phyloP scores from a whole-genome alignment of 2,329 filamentous ascomycete species.

The Fusarium sp. region DNA sequence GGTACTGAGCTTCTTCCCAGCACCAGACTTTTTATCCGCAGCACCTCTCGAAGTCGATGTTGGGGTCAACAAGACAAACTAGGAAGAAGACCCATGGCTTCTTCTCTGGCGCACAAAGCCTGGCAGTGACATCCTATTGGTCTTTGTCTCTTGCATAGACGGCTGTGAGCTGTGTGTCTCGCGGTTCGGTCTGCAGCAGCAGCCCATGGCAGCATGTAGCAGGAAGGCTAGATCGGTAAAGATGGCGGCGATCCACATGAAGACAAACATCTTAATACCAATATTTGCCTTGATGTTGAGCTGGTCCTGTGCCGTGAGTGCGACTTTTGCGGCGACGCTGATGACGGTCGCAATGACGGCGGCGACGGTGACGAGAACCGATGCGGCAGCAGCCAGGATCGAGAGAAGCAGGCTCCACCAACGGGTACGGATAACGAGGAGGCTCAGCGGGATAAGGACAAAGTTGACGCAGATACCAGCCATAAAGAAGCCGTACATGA shows the following conservation, averaged over 20 bases:
- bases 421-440: conserved; percentile 65
- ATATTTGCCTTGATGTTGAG: conserved; percentile 81
- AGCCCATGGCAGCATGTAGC: conserved; percentile 80
- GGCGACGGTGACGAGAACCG: conserved; percentile 75
- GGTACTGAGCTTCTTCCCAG: not conserved
- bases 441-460: conserved; percentile 75
- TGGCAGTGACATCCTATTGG: conserved; percentile 36
- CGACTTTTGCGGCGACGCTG: conserved; percentile 82
- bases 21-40: not conserved
- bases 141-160: conserved; percentile 38
- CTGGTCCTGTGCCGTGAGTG: conserved; percentile 75
- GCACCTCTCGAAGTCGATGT: not conserved
- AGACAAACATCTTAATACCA: conserved; percentile 80
- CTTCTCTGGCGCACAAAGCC: conserved; percentile 47
- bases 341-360: conserved; percentile 84
- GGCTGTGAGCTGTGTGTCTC: conserved; percentile 5
- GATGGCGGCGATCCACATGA: conserved; percentile 86
- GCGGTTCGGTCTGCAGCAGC: conserved; percentile 68
- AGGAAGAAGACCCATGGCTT: conserved; percentile 31
- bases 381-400: conserved; percentile 74
- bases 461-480: conserved; percentile 76
- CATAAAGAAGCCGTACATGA: conserved; percentile 93
- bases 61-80: not conserved
- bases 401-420: conserved; percentile 76
- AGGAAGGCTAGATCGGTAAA: conserved; percentile 76